Evolutionary conservation across 352 stramenopile genomes (phyloP).

Genomic region (Phytophthora macrochlamydospora): DNA sequence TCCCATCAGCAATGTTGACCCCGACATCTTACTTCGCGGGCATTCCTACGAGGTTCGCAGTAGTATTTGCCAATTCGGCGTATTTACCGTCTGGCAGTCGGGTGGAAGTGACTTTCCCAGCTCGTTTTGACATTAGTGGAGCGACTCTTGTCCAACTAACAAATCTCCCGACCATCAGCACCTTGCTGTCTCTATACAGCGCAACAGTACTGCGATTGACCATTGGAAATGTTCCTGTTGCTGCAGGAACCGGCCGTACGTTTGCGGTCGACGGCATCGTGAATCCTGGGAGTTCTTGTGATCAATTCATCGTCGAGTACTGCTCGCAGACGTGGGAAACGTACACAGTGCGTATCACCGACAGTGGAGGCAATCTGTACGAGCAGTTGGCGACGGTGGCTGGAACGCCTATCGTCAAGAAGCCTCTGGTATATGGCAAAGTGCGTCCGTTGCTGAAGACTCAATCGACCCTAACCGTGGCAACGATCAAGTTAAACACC

Average conservation of each 20-base stretch:
- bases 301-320: constrained; percentile 63
- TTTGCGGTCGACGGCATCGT: constrained; percentile 56
- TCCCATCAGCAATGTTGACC: constrained; percentile 41
- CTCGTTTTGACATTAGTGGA: constrained; percentile 39
- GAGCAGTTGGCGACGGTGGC: constrained; percentile 44
- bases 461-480: constrained; percentile 41
- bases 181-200: constrained; percentile 17
- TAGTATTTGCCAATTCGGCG: constrained; percentile 53
- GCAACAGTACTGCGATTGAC: constrained; percentile 30
- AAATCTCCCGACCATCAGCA: constrained; percentile 44
- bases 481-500: constrained; percentile 48
- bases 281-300: constrained; percentile 62
- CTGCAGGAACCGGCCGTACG: constrained; percentile 35
- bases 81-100: constrained; percentile 42
- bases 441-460: constrained; percentile 49
- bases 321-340: constrained; percentile 45
- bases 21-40: constrained; percentile 51
- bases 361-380: constrained; percentile 47
- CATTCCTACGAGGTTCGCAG: constrained; percentile 38
- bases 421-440: constrained; percentile 50
- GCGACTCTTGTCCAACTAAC: constrained; percentile 24
- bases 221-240: constrained; percentile 36
- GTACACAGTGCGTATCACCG: constrained; percentile 47
- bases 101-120: constrained; percentile 52
- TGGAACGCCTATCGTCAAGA: constrained; percentile 72